Percentiles rank a stretch among this genome's conserved stretches.
Evolutionary conservation across 164 flowering plant genomes (phyloP).

Genomic region (Amborella trichopoda): DNA sequence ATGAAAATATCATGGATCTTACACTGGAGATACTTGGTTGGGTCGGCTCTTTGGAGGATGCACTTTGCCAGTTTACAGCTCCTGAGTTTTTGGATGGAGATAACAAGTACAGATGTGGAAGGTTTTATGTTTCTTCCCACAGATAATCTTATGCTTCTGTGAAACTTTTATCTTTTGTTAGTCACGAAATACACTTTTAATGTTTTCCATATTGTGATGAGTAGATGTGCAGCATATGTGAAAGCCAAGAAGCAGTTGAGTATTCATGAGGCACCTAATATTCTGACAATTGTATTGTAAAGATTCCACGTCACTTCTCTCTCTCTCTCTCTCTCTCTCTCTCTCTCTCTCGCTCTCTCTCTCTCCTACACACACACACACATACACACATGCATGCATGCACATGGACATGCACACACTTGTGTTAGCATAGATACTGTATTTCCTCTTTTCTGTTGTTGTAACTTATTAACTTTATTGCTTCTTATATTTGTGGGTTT

Average conservation of each 20-base stretch:
- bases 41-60: conserved; percentile 82
- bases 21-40: conserved; percentile 78
- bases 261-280: conserved; percentile 81
- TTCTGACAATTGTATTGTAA: conserved; percentile 80
- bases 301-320: conserved; percentile 62
- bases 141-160: too few species aligned
- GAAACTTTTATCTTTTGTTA: neutral
- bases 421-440: neutral
- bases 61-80: conserved; percentile 66
- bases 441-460: neutral
- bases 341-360: too few species aligned
- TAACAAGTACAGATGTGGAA: conserved; percentile 83
- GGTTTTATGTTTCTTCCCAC: conserved; percentile 32
- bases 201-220: conserved; percentile 4
- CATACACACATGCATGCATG: neutral
- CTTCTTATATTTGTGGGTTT: conserved; percentile 4
- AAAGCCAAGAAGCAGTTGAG: conserved; percentile 69
- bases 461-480: neutral
- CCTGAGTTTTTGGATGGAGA: conserved; percentile 88
- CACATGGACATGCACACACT: neutral
- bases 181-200: neutral
- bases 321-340: neutral
- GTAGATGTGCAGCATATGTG: conserved; percentile 75
- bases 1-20: conserved; percentile 86
- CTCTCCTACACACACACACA: neutral